phyloP scores from a whole-genome alignment of 768 basidiomycete genomes.

The Russula sp. region DNA sequence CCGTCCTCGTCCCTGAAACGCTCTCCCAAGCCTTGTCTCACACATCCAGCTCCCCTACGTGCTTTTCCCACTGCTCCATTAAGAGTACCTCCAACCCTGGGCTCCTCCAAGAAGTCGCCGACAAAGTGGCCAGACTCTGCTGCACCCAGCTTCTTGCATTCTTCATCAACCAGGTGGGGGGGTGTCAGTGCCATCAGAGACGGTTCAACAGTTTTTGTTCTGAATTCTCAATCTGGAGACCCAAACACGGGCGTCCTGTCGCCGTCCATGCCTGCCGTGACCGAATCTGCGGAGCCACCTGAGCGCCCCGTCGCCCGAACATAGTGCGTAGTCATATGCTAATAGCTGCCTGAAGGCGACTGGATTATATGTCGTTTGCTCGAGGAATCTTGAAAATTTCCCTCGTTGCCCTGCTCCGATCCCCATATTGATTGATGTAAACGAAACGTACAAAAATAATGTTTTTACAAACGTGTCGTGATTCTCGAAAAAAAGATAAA shows the following conservation, averaged over 20 bases:
- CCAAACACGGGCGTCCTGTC: constrained; percentile 43
- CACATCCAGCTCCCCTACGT: constrained; percentile 59
- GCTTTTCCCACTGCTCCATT: constrained; percentile 25
- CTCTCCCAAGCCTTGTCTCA: constrained; percentile 43
- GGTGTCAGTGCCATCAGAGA: neutral
- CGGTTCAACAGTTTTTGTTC: constrained; percentile 25
- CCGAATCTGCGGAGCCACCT: constrained; percentile 36
- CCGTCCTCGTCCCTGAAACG: constrained; percentile 42
- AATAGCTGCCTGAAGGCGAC: neutral
- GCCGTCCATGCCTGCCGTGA: constrained; percentile 45
- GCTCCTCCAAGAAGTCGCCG: constrained; percentile 32
- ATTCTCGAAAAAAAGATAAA: too few relatives aligned
- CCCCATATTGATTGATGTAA: too few relatives aligned
- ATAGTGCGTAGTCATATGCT: constrained; percentile 35
- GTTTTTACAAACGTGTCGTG: too few relatives aligned
- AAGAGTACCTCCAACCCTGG: constrained; percentile 22
- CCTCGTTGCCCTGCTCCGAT: too few relatives aligned
- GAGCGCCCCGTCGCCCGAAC: constrained; percentile 41
- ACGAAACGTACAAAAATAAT: too few relatives aligned
- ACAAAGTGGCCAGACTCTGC: constrained; percentile 45
- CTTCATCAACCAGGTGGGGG: constrained; percentile 12
- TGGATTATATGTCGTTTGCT: constrained; percentile 1
- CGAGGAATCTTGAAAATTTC: constrained; percentile 17
- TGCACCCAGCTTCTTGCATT: constrained; percentile 42
- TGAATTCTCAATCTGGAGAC: neutral